Evolutionary conservation across 805 yeast species (phyloP).

Genomic region (Cyberlindnera veronae): DNA sequence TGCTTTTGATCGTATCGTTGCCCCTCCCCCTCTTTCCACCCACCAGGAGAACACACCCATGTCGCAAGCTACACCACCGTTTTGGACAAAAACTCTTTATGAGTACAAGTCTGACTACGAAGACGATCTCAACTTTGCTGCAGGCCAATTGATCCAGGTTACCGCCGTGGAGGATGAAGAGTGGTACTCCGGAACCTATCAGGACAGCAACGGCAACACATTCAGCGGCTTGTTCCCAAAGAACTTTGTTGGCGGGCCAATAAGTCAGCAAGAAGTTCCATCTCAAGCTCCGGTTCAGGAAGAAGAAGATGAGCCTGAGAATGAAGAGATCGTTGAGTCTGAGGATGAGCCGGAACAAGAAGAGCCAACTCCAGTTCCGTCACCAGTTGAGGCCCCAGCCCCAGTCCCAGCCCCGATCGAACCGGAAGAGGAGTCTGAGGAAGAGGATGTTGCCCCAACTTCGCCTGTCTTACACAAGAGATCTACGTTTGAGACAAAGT

Average conservation of each 20-base stretch:
- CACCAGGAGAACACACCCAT: constrained; percentile 1
- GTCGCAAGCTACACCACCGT: constrained; percentile 40
- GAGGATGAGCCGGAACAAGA: constrained; percentile 7
- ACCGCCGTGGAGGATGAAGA: constrained; percentile 83
- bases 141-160: constrained; percentile 70
- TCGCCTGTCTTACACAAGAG: constrained; percentile 6
- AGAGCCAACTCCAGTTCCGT: too few species aligned
- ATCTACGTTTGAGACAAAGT: constrained; percentile 15
- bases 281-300: background rate
- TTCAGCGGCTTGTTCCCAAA: constrained; percentile 82
- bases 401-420: too few species aligned
- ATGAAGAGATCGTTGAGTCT: background rate
- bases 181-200: constrained; percentile 77
- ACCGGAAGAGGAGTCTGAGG: constrained; percentile 1
- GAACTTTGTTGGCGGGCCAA: constrained; percentile 57
- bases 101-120: constrained; percentile 69
- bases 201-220: constrained; percentile 37
- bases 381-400: too few species aligned
- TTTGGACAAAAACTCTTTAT: constrained; percentile 63
- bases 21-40: background rate
- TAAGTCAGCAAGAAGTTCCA: constrained; percentile 5
- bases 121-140: constrained; percentile 75
- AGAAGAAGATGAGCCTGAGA: background rate
- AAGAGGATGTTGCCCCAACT: constrained; percentile 6
- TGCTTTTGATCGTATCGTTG: background rate